Base-by-base conservation (phyloP, 176 grass and related monocot species). In the Canna indica region DNA sequence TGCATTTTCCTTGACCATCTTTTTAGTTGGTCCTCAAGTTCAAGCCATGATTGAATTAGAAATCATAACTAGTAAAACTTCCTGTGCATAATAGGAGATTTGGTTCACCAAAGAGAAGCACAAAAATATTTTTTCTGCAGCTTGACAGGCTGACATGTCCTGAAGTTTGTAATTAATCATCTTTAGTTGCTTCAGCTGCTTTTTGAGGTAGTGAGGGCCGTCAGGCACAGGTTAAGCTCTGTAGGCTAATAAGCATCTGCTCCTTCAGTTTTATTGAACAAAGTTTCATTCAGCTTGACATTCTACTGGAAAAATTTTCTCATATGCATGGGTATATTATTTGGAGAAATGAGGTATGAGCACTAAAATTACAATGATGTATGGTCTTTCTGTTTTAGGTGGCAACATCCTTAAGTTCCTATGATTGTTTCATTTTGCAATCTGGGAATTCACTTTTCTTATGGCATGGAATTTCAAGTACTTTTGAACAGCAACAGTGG, bases 401-500 rank as follows among this genome's bases (percentile, higher is more conserved):
- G 68, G 85, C 93, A 63, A 83, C 85, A 46, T 91, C 92, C 77
- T 83, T 96, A 85, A 83, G 83, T 77, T 91, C 92, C 3, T 64
- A 73, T 12, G 88, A 89, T 22, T 96, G 92, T 80, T 96, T 91
- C 68, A 34, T 91, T 67, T 84, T 96, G 59, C 93, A 96, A 87
- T 91, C 88, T 85, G 93, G 93, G 72, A 96, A 87, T 73, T 34
- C 86, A 57, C 75, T 96, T 76, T 96, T 90, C 84, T 81, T 81
- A 33, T 96, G 93, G 93, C 71, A 89, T 85, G 93, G 93, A 16
- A 91, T 84, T 87, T 88, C 81, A 60, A 96, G 86, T 65, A 84
- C 88, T 56, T 75, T 85, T 34, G 93, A 96, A 80, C 88, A 91
- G 73, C 88, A 96, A 26, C 85, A 91, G 70, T 91, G 92, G 92